phyloP scores from a whole-genome alignment of 2,329 filamentous ascomycete species.

The Aspergillus hiratsukae region DNA sequence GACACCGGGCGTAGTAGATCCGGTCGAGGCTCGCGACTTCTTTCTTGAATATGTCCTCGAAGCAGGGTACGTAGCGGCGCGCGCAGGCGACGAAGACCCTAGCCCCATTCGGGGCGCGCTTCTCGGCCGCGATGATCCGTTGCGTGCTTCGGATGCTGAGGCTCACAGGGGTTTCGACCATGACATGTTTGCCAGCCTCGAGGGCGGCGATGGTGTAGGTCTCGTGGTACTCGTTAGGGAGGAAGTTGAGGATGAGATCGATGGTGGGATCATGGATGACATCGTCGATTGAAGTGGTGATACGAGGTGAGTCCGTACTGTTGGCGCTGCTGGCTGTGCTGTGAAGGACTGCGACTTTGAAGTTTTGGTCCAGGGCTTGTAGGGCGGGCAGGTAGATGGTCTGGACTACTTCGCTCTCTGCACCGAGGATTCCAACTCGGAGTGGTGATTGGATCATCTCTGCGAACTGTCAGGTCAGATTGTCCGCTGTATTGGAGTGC shows the following conservation, averaged over 20 bases:
- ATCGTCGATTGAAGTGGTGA: conserved; percentile 1
- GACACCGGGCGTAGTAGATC: conserved; percentile 52
- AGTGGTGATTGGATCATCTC: conserved; percentile 22
- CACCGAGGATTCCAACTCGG: conserved; percentile 33
- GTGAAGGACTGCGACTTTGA: conserved; percentile 47
- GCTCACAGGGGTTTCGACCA: conserved; percentile 58
- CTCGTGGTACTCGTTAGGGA: conserved; percentile 55
- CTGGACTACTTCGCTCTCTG: conserved; percentile 44
- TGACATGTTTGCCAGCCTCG: conserved; percentile 50
- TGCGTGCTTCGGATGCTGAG: conserved; percentile 46
- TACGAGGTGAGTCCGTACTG: neutral
- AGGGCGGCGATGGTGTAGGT: conserved; percentile 50
- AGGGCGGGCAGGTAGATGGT: conserved; percentile 53
- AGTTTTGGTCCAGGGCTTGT: conserved; percentile 40
- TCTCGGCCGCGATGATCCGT: conserved; percentile 49
- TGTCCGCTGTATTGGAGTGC: neutral
- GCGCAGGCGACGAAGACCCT: conserved; percentile 58
- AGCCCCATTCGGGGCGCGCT: conserved; percentile 32
- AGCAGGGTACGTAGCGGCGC: conserved; percentile 56
- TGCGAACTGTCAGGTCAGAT: neutral
- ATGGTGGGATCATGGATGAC: conserved; percentile 40
- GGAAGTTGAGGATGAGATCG: conserved; percentile 48
- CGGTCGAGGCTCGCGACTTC: conserved; percentile 50
- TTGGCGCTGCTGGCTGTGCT: conserved; percentile 39
- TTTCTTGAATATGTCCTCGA: conserved; percentile 48